Percentiles rank a stretch among this genome's conserved stretches.
Conservation (phyloP, 1,139 yeast species). For the Pichia sp. region DNA sequence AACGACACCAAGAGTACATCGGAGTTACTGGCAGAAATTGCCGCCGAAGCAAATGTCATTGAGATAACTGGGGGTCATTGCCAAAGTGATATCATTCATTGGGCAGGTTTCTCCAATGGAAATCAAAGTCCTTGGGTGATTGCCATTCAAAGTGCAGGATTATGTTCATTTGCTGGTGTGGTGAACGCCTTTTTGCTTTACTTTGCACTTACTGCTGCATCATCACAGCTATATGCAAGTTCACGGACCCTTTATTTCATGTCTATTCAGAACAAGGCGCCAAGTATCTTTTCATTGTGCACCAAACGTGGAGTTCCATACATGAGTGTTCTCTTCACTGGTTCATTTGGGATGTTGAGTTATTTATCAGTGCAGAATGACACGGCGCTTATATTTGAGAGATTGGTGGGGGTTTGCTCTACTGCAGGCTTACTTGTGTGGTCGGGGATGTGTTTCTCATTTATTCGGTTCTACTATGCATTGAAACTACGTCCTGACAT, state of each 20-base stretch:
- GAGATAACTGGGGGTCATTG: conserved; percentile 27
- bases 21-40: background rate
- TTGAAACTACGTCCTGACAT: conserved; percentile 60
- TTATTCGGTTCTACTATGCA: conserved; percentile 63
- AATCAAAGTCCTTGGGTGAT: conserved; percentile 76
- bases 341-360: conserved; percentile 53
- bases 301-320: conserved; percentile 67
- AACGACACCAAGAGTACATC: background rate
- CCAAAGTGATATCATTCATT: conserved; percentile 28
- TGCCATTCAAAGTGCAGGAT: conserved; percentile 64
- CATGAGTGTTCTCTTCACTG: conserved; percentile 56
- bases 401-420: conserved; percentile 57
- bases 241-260: conserved; percentile 73
- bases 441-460: conserved; percentile 76
- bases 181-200: conserved; percentile 63
- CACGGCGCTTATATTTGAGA: conserved; percentile 60
- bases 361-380: conserved; percentile 51
- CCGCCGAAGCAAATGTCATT: conserved; percentile 19
- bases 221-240: conserved; percentile 71
- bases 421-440: conserved; percentile 71
- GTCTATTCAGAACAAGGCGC: conserved; percentile 65
- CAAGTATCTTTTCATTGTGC: conserved; percentile 52
- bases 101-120: conserved; percentile 50
- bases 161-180: conserved; percentile 55
- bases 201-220: conserved; percentile 72